Base-by-base conservation (phyloP, 2,329 filamentous ascomycete species). In the Lasiodiplodia citricola region DNA sequence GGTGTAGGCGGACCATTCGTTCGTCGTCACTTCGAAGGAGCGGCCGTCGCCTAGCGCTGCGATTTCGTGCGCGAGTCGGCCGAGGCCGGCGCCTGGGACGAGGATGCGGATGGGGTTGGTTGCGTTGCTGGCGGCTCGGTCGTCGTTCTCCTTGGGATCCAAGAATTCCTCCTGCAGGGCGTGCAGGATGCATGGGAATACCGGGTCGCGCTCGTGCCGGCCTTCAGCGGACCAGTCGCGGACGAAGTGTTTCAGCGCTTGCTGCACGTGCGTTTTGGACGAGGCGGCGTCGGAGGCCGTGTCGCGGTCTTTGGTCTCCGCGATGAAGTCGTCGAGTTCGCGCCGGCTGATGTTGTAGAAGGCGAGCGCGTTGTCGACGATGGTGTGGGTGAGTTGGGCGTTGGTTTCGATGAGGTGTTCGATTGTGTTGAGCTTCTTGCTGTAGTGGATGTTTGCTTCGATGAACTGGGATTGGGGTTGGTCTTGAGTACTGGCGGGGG, bases 1-100 rank as follows among this genome's bases (percentile, higher is more conserved):
- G 83, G 88, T 87, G 70, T 84, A 88, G 75, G 84, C 83, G 0
- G 85, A 87, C 83, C 84, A 88, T 75, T 89, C 87, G 71, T 88
- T 88, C 66, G 83, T 77, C 0, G 84, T 86, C 0, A 87, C 86
- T 28, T 86, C 78, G 67, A 86, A 86, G 23, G 51, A 54, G n/a
- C 41, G 41, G 10, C 41, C 25, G 31, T 23, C 77, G 71, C 78
- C 80, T 2, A 87, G 77, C 0, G 71, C 73, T 0, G 83, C 79
- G 4, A 88, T 78, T 47, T 88, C 86, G 69, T 86, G 83, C 0
- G 84, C 85, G 0, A 88, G 73, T 1, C 87, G 78, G 0, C 85
- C 86, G 0, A 88, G 66, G 0, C 87, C 87, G 1, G 86, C 80
- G 0, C 87, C 87, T 0, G 87, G 87, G 0, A 88, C 72, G 1